Conservation (phyloP, 192 early-diverging fungal species). For the Backusella parvicylindrica region DNA sequence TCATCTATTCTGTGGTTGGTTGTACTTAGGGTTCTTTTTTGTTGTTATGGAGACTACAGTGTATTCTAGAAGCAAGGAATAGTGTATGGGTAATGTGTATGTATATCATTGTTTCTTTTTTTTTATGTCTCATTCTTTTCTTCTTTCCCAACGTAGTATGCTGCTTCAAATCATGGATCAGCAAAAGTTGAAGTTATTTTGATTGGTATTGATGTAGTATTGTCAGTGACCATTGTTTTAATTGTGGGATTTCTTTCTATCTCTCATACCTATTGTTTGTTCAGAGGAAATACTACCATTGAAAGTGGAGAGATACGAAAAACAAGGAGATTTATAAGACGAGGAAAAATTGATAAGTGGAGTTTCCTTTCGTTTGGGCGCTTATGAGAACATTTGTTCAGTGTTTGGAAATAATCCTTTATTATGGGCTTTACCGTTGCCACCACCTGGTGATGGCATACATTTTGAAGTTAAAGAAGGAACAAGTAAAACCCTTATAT, state of each 20-base stretch:
- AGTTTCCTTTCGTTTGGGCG: slow-evolving; percentile 84
- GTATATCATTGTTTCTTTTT: background rate
- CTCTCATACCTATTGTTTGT: slow-evolving; percentile 67
- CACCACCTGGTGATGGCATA: slow-evolving; percentile 61
- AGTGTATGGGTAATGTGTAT: background rate
- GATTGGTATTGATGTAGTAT: slow-evolving; percentile 52
- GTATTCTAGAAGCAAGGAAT: slow-evolving; percentile 25
- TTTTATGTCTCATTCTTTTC: background rate
- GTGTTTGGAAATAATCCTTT: slow-evolving; percentile 62
- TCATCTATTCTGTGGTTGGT: slow-evolving; percentile 66
- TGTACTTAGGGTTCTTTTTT: slow-evolving; percentile 52
- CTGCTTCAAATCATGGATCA: background rate
- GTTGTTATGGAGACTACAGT: slow-evolving; percentile 50
- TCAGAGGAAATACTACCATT: slow-evolving; percentile 69
- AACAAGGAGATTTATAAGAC: slow-evolving; percentile 54
- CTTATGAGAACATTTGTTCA: slow-evolving; percentile 60
- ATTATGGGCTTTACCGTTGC: slow-evolving; percentile 73
- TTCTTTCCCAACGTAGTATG: background rate
- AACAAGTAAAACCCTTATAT: slow-evolving; percentile 13
- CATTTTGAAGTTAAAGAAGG: slow-evolving; percentile 51
- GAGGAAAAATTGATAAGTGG: slow-evolving; percentile 44
- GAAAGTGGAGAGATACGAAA: slow-evolving; percentile 69
- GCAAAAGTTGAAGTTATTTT: background rate
- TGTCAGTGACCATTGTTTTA: slow-evolving; percentile 66
- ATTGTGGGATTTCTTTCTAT: slow-evolving; percentile 60